phyloP scores from a whole-genome alignment of 345 rosid species.

The Erysimum cheiranthoides region DNA sequence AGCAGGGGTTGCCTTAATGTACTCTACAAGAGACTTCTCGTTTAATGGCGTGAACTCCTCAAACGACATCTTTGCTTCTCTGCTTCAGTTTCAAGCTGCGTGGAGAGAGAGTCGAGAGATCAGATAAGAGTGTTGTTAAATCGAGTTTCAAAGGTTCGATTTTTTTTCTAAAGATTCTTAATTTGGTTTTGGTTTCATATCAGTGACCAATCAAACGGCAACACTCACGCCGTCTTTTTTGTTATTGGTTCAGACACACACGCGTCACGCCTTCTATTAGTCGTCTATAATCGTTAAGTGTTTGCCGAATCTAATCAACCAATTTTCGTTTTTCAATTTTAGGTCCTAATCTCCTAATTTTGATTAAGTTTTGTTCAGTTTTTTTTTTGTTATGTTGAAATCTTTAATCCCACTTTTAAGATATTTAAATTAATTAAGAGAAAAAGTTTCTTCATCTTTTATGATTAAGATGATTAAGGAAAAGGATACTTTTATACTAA shows the following conservation, averaged over 20 bases:
- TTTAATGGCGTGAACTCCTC: conserved; percentile 71
- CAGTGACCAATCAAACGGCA: conserved; percentile 20
- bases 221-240: conserved; percentile 1
- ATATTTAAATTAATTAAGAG: no score
- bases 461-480: no score
- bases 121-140: background rate
- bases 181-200: conserved; percentile 15
- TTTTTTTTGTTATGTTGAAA: no score
- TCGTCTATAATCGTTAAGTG: background rate
- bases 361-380: no score
- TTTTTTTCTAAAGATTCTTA: conserved; percentile 29
- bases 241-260: background rate
- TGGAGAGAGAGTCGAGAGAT: conserved; percentile 1
- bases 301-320: background rate
- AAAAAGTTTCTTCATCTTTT: no score
- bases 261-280: conserved; percentile 18
- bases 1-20: conserved; percentile 75
- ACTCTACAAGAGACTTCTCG: conserved; percentile 75
- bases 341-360: no score
- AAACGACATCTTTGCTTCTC: conserved; percentile 53
- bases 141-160: conserved; percentile 29
- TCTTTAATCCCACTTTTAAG: no score
- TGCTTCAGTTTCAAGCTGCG: conserved; percentile 46
- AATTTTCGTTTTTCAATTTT: background rate
- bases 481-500: no score